Evolutionary conservation across 352 stramenopile genomes (phyloP), one percentile per base, ranked within the genome.

Genomic region (Globisporangium radiosum): DNA sequence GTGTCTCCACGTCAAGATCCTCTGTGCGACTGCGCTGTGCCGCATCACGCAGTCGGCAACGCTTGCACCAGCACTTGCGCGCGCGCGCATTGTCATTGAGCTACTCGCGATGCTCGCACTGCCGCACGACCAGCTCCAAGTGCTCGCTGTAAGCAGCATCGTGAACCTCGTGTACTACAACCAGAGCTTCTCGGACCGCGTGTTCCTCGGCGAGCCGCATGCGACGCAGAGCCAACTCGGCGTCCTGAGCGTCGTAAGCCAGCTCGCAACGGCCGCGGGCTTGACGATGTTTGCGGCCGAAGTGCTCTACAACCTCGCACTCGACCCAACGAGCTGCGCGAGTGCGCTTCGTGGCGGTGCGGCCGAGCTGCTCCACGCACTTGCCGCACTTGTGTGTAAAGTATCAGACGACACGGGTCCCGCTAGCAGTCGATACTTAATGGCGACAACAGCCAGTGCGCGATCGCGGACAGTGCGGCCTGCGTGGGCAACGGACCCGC

Each of bases 171-270:
- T 91, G 4, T 81, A 70, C 55, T 74, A 83, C 54, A 76, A 79
- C 2, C 75, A 87, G 47, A 51, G 62, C 1, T 89, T 93, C 43
- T 72, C 80, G 0, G 84, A 91, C n/a, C 80, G 78, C 2, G 70
- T 91, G 7, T 90, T 90, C 45, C n/a, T 87, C 11, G 84, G 84
- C 2, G 84, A 90, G 15, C 78, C 79, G 0, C 79, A 90, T 15
- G 76, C 78, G 5, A 67, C 82, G 1, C 79, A 90, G 56, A 90
- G 78, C 40, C 79, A 85, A 8, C 60, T 87, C 5, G 84, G 84
- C 0, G 57, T 93, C 10, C 66, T 93, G 57, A 83, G 63, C n/a
- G 71, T 89, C n/a, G 61, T 85, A 7, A 77, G 56, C 5, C 79
- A 91, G 42, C 52, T 90, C 11, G 77, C 78, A 0, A 49, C 67